phyloP scores from a whole-genome alignment of 2,329 filamentous ascomycete genomes.

The Hypoxylon sp. region DNA sequence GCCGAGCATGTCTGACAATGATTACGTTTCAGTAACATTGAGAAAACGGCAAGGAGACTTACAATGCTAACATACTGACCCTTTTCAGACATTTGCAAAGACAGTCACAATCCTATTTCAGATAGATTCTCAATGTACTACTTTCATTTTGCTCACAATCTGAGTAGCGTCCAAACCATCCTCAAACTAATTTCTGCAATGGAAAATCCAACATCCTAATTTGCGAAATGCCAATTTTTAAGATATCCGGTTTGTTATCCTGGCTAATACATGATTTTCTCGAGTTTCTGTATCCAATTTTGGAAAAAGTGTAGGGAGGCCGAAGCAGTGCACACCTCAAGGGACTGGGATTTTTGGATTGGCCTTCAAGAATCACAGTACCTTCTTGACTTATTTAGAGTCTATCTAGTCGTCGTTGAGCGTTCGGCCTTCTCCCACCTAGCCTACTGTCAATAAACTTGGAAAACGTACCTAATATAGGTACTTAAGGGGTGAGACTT shows the following conservation, averaged over 20 bases:
- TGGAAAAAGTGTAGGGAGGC: not conserved
- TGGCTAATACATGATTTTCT: not conserved
- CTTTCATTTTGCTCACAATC: not conserved
- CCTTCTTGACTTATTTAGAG: not conserved
- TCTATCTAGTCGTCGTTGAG: slow-evolving; percentile 28
- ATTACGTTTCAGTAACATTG: not conserved
- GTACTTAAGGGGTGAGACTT: slow-evolving; percentile 27
- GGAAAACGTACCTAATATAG: not conserved
- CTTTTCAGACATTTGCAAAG: not conserved
- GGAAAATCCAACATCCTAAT: not conserved
- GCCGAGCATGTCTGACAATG: not conserved
- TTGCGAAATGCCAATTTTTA: not conserved
- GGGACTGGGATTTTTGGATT: not conserved
- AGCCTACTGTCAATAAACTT: slow-evolving; percentile 25
- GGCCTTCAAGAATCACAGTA: too few relatives aligned
- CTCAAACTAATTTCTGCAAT: not conserved
- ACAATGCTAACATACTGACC: not conserved
- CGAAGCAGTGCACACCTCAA: not conserved
- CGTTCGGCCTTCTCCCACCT: slow-evolving; percentile 45
- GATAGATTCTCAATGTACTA: not conserved
- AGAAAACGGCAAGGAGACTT: not conserved
- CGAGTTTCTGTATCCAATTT: not conserved
- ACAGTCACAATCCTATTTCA: not conserved
- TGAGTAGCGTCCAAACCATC: not conserved
- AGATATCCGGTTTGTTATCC: not conserved